Percentiles rank a stretch among this genome's conserved stretches.
Evolutionary conservation across 257 asterid species (phyloP).

Genomic region (Penstemon davidsonii): DNA sequence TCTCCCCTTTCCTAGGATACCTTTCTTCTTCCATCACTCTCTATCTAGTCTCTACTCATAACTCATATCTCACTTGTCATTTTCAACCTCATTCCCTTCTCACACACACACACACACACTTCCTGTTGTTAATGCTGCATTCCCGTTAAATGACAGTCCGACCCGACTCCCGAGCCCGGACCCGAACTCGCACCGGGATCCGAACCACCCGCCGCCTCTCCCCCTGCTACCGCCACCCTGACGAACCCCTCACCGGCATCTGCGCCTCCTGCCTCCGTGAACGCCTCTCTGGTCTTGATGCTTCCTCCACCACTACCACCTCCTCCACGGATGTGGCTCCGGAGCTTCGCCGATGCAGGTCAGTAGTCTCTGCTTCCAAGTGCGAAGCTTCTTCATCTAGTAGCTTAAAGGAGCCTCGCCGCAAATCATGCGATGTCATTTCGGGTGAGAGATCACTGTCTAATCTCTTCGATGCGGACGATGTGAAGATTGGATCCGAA

Average conservation of each 20-base stretch:
- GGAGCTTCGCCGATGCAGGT: slow-evolving; percentile 79
- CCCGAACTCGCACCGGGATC: slow-evolving; percentile 47
- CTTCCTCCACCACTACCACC: slow-evolving; percentile 26
- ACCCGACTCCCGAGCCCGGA: slow-evolving; percentile 50
- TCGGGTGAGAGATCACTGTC: slow-evolving; percentile 57
- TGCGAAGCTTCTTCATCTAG: slow-evolving; percentile 48
- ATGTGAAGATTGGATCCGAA: slow-evolving; percentile 48
- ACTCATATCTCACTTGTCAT: slow-evolving; percentile 14
- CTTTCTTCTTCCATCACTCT: neutral
- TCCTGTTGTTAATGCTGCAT: slow-evolving; percentile 23
- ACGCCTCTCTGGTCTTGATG: slow-evolving; percentile 80
- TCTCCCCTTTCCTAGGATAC: slow-evolving; percentile 32
- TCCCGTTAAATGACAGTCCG: slow-evolving; percentile 50
- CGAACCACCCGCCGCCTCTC: slow-evolving; percentile 59
- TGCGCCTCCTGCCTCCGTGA: slow-evolving; percentile 96
- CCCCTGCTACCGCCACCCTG: slow-evolving; percentile 84
- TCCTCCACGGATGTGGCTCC: slow-evolving; percentile 37
- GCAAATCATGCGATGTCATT: slow-evolving; percentile 78
- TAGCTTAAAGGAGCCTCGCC: slow-evolving; percentile 56
- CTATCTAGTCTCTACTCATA: neutral
- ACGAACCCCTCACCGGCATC: slow-evolving; percentile 76
- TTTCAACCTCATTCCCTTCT: slow-evolving; percentile 6
- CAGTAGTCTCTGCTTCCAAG: slow-evolving; percentile 49
- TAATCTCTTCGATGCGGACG: slow-evolving; percentile 61
- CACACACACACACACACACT: slow-evolving; percentile 14